phyloP scores from a whole-genome alignment of 306 rosid genomes.

The Echinosophora koreensis region DNA sequence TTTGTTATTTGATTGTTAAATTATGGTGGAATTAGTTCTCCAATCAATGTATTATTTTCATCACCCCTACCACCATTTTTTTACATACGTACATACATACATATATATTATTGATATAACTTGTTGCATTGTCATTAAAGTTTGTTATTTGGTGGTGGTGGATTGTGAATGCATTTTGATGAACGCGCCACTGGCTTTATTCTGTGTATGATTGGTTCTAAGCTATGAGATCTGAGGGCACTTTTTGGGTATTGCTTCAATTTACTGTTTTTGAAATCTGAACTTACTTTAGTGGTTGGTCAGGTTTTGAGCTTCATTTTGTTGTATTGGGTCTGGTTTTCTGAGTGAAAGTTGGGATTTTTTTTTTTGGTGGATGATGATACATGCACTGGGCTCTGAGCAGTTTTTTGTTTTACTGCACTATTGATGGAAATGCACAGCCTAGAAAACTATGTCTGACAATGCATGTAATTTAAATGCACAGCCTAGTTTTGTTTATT shows the following conservation, averaged over 20 bases:
- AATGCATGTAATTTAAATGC: background rate
- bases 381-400: constrained; percentile 46
- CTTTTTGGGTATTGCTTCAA: background rate
- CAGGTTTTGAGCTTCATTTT: background rate
- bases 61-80: background rate
- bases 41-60: background rate
- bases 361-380: constrained; percentile 23
- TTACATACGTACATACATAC: background rate
- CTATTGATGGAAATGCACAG: constrained; percentile 41
- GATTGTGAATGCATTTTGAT: constrained; percentile 42
- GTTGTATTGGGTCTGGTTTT: background rate
- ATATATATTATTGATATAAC: too few relatives aligned
- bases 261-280: background rate
- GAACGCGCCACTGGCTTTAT: constrained; percentile 41
- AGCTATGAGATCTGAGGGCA: constrained; percentile 55
- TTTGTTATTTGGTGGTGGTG: constrained; percentile 20
- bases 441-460: constrained; percentile 27
- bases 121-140: background rate
- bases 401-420: constrained; percentile 2
- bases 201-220: constrained; percentile 37
- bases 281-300: background rate
- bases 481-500: background rate
- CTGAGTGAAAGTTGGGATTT: background rate
- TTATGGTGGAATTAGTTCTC: background rate
- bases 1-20: background rate